These are phyloP conservation scores for Geotrichum cucujoidarum DNA, from an alignment of 1,139 yeast species.

Conservation along the genomic window DNA sequence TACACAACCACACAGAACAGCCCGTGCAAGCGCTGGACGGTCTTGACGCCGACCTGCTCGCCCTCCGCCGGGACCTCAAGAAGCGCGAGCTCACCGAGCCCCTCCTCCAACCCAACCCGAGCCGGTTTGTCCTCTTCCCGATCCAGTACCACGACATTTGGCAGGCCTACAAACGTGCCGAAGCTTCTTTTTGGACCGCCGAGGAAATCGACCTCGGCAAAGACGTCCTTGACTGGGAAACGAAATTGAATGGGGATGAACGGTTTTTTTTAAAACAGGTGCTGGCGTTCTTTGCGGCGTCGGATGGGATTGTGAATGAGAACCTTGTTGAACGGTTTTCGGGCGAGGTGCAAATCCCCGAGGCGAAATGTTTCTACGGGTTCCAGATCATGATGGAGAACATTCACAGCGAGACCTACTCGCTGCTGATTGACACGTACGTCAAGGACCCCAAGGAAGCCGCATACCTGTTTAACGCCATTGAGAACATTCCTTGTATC, in stretches of 20 bases:
- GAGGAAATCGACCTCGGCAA: conserved; percentile 96
- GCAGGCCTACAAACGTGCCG: conserved; percentile 98
- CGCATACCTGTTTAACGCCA: conserved; percentile 83
- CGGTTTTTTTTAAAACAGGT: conserved; percentile 86
- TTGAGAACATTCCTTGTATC: conserved; percentile 89
- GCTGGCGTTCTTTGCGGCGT: conserved; percentile 96
- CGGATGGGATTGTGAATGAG: conserved; percentile 97
- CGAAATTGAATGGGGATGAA: conserved; percentile 78
- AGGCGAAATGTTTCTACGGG: conserved; percentile 97
- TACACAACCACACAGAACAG: too few species aligned
- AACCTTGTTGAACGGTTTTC: conserved; percentile 94
- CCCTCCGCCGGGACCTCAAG: conserved; percentile 46
- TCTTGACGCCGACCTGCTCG: conserved; percentile 24
- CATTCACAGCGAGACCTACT: conserved; percentile 96
- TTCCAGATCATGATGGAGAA: conserved; percentile 99
- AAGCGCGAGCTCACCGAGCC: conserved; percentile 86
- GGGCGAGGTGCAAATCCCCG: conserved; percentile 95
- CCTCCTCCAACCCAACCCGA: conserved; percentile 73
- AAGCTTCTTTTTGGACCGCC: conserved; percentile 99
- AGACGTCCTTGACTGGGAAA: conserved; percentile 87
- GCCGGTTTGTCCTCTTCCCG: conserved; percentile 93
- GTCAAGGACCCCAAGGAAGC: conserved; percentile 93
- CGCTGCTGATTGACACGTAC: conserved; percentile 87
- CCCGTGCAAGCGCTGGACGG: conserved; percentile 12
- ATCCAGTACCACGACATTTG: conserved; percentile 96